phyloP scores from a whole-genome alignment of 73 alveolate species.

The Blepharisma japonicum region DNA sequence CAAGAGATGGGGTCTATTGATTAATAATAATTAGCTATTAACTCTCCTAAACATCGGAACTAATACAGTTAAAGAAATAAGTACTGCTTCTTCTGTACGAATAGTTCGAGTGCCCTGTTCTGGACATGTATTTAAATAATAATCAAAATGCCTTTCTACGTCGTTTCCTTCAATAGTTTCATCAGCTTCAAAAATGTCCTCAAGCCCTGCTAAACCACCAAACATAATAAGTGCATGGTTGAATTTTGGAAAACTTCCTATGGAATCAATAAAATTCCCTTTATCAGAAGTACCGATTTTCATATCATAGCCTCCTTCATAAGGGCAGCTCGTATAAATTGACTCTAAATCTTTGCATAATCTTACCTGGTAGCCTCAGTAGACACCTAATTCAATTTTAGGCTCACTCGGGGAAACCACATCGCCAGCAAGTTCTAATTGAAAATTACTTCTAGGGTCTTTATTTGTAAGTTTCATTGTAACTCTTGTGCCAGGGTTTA shows the following conservation, averaged over 20 bases:
- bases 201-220: slow-evolving; percentile 86
- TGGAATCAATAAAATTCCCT: slow-evolving; percentile 52
- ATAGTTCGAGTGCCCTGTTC: slow-evolving; percentile 77
- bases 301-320: slow-evolving; percentile 77
- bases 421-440: neutral
- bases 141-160: slow-evolving; percentile 56
- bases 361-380: slow-evolving; percentile 88
- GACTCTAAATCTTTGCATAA: slow-evolving; percentile 67
- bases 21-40: neutral
- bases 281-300: slow-evolving; percentile 73
- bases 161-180: slow-evolving; percentile 57
- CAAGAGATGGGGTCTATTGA: no score
- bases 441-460: slow-evolving; percentile 66
- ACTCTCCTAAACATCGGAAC: slow-evolving; percentile 66
- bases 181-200: slow-evolving; percentile 77
- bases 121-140: slow-evolving; percentile 67
- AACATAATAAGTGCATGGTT: slow-evolving; percentile 76
- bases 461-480: slow-evolving; percentile 50
- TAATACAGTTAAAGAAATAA: slow-evolving; percentile 56
- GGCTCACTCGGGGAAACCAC: slow-evolving; percentile 79
- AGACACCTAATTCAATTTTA: slow-evolving; percentile 49
- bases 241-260: slow-evolving; percentile 39
- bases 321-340: slow-evolving; percentile 35
- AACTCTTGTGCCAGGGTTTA: slow-evolving; percentile 91
- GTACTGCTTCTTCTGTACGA: slow-evolving; percentile 82